Conservation (phyloP, 345 rosid species). For the Populus simonii region DNA sequence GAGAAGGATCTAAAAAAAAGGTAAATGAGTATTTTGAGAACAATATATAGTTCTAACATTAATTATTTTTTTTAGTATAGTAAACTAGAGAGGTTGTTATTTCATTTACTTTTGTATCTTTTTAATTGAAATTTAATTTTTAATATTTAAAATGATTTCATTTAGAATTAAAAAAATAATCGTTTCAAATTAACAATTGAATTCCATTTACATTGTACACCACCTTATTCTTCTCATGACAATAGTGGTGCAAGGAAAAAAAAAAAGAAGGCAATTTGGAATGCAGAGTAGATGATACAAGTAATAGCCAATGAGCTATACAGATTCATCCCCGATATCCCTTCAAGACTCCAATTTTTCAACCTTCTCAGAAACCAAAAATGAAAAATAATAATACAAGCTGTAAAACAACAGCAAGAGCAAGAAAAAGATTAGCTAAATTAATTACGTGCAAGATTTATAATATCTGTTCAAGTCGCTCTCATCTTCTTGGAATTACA, state of each 20-base stretch:
- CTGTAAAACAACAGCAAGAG: not conserved
- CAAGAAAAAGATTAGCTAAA: not conserved
- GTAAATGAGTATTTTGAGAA: too few species aligned
- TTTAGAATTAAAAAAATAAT: not conserved
- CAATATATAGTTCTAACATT: too few species aligned
- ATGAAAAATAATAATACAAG: not conserved
- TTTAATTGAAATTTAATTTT: too few species aligned
- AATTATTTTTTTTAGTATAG: too few species aligned
- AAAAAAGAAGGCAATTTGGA: not conserved
- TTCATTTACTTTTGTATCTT: too few species aligned
- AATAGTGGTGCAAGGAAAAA: not conserved
- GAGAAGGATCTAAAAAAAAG: too few species aligned
- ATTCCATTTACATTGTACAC: not conserved
- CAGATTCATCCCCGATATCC: not conserved
- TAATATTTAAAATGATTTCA: too few species aligned
- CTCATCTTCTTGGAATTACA: not conserved
- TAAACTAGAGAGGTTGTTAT: too few species aligned
- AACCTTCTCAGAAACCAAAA: not conserved
- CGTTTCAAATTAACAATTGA: not conserved
- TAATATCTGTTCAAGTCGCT: not conserved
- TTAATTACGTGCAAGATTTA: not conserved
- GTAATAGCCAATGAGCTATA: not conserved
- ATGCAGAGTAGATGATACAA: not conserved
- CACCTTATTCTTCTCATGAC: not conserved
- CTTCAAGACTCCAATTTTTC: not conserved